These are phyloP conservation scores for Puya raimondii DNA, from an alignment of 176 grass and related monocot species.

Conservation along the genomic window DNA sequence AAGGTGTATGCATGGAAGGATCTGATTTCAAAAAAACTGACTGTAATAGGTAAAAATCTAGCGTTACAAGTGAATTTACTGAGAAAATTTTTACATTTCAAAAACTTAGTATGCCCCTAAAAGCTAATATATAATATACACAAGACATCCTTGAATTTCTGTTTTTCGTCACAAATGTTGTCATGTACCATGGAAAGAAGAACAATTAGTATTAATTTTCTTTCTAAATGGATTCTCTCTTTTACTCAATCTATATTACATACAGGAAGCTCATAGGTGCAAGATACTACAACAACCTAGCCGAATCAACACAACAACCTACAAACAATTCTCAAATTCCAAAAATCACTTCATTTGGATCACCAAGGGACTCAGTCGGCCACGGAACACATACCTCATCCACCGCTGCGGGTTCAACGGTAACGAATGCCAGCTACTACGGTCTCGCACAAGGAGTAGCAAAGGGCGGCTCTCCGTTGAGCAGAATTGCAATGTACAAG, in stretches of 20 bases:
- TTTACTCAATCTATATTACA: background rate
- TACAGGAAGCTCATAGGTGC: constrained; percentile 89
- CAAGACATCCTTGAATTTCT: too few relatives aligned
- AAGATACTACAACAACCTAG: constrained; percentile 54
- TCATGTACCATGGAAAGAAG: too few relatives aligned
- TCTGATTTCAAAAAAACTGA: constrained; percentile 81
- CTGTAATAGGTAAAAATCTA: constrained; percentile 68
- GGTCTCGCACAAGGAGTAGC: constrained; percentile 58
- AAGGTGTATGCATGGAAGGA: constrained; percentile 87
- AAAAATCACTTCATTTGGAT: constrained; percentile 13
- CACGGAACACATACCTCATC: constrained; percentile 90
- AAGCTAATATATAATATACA: too few relatives aligned
- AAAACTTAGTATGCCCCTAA: too few relatives aligned
- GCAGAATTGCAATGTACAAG: constrained; percentile 72
- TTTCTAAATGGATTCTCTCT: background rate
- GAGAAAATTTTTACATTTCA: background rate
- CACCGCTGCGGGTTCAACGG: constrained; percentile 54
- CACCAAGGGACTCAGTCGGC: constrained; percentile 61
- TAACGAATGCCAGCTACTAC: constrained; percentile 59
- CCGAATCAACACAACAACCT: constrained; percentile 21
- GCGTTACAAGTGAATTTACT: background rate
- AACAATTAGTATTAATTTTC: too few relatives aligned
- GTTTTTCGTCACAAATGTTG: too few relatives aligned
- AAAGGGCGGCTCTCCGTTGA: constrained; percentile 60
- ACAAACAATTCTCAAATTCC: constrained; percentile 22